Base-by-base conservation (phyloP, 176 grass and related monocot species). In the Paspalum notatum region DNA sequence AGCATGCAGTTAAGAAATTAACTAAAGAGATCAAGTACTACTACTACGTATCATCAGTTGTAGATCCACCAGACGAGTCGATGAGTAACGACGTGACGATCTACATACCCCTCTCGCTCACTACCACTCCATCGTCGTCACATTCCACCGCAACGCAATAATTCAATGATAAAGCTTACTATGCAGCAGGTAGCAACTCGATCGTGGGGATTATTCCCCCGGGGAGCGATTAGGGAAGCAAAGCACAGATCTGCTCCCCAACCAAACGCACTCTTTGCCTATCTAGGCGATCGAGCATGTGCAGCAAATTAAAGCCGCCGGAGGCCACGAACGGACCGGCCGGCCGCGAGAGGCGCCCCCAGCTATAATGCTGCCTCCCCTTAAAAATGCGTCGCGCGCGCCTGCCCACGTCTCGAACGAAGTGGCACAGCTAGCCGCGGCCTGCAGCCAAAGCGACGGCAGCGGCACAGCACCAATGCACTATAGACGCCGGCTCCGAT, bases 361-460 rank as follows among this genome's bases (percentile, higher is more conserved):
- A 85, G 48, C 75, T 79, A 71, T 79, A 71, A 85, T 46, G 57
- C 16, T 65, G 20, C 8, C 54, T 57, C 55, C n/a, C 55, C n/a
- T 58, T 22, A 12, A 59, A 59, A 59, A 59, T 59, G 21, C 22
- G 32, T 32, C 32, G 32, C 32, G 32, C 22, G 57, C n/a, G n/a
- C n/a, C n/a, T n/a, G n/a, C 22, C 57, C 56, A 58, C 21, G 10
- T 24, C n/a, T 4, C 56, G 56, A 51, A 1, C 77, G 75, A 66
- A 84, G 86, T 84, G 60, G 81, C 75, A 84, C 75, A 60, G 75
- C 80, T 79, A 52, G 68, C 68, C 50, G 62, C 85, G 45, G 84
- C 24, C 62, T 42, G 37, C 62, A 40, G 60, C 60, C 37, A 62
- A n/a, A n/a, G 18, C 66, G 39, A 51, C 53, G 6, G 24, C n/a